Evolutionary conservation across 257 asterid species (phyloP), one percentile per base, ranked within the genome.

Genomic region (Phtheirospermum japonicum): DNA sequence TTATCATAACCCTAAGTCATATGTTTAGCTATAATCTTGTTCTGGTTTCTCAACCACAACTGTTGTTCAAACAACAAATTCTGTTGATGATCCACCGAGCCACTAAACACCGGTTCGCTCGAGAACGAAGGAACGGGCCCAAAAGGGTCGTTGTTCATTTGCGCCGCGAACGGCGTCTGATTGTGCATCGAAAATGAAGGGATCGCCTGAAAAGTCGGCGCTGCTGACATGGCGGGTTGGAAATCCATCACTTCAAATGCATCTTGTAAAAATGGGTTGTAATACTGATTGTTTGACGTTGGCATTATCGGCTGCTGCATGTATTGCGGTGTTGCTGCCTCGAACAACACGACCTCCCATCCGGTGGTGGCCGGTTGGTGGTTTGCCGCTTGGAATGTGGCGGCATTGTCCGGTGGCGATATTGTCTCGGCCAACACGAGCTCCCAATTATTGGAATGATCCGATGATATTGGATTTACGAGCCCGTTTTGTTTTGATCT

Each of bases 241-340:
- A 32, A 34, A 32, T 3, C 28, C 34, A 70, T 14, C 7, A 32
- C 40, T 56, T 78, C 78, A 1, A 56, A 33, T 12, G 76, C 7
- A 13, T 82, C 87, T 61, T 77, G 79, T 9, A 89, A 73, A 65
- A 89, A 86, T 2, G 96, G 95, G 61, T 89, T 89, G 77, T 83
- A 85, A 61, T 83, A 85, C 59, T 74, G 77, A 42, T 59, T 67
- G 33, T 12, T 49, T 17, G n/a, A n/a, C n/a, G 17, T 14, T 7
- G 23, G 17, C 51, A n/a, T n/a, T 45, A 9, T 18, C 26, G 57
- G 57, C 26, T 23, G 53, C 4, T 46, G 53, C 53, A 1, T 16
- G 26, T 46, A 46, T 16, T 16, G 43, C 9, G 40, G 33, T 4
- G 55, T 31, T 64, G 20, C 6, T 14, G 73, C 32, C 33, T 75